phyloP scores from a whole-genome alignment of 371 early-diverging fungal genomes.

The Lichtheimia ramosa region DNA sequence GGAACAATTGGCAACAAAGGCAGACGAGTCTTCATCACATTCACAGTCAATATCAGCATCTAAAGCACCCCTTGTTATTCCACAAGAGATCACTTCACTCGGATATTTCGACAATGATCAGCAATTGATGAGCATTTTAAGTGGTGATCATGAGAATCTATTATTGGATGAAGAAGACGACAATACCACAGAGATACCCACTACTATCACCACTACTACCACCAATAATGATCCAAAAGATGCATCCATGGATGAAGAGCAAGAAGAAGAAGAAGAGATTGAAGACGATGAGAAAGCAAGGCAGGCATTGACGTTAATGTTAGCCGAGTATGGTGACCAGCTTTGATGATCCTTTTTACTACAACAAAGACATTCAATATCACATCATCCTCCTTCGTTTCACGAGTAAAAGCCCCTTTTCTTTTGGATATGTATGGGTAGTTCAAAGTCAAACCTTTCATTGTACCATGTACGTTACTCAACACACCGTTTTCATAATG shows the following conservation, averaged over 20 bases:
- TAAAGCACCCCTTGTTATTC: too few species aligned
- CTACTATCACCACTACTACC: background rate
- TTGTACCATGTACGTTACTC: background rate
- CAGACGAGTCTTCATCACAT: too few species aligned
- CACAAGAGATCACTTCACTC: too few species aligned
- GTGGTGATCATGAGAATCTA: too few species aligned
- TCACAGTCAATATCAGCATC: too few species aligned
- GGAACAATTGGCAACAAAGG: too few species aligned
- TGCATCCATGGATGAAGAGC: too few species aligned
- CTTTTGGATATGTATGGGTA: slow-evolving; percentile 3
- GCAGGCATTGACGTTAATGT: slow-evolving; percentile 14
- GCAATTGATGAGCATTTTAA: too few species aligned
- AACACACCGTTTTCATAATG: background rate
- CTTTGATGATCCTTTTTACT: background rate
- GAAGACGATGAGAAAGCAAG: slow-evolving; percentile 11
- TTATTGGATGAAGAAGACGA: background rate
- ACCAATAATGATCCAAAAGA: background rate
- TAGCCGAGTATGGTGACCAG: slow-evolving; percentile 10
- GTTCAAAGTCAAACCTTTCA: slow-evolving; percentile 8
- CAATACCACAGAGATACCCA: background rate
- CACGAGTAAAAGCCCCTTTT: background rate
- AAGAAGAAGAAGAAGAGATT: background rate
- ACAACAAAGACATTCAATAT: background rate
- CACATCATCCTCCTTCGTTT: background rate
- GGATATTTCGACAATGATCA: too few species aligned